Base-by-base conservation (phyloP, 75 land plant species). In the Sequoia sempervirens region DNA sequence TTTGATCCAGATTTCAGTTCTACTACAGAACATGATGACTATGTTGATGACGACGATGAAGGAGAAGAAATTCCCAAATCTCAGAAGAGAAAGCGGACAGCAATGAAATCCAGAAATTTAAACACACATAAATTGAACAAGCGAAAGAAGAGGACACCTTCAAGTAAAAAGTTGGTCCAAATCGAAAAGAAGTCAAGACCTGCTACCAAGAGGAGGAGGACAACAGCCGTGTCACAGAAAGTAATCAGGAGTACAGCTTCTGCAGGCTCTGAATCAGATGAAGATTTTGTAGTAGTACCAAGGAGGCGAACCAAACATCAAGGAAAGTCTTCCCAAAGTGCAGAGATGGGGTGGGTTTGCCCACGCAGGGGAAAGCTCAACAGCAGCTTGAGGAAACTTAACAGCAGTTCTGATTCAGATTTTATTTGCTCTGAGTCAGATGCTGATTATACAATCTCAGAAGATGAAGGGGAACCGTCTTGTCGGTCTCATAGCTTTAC, bases 401-500 rank as follows among this genome's bases (percentile, higher is more conserved):
- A 56, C 28, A 75, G 36, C 1, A 45, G 73, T 61, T 88, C 92
- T n/a, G 89, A 80, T n/a, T 82, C 90, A 13, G 92, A 89, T 50
- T 86, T 58, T 46, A 81, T 68, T 18, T 75, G 86, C 12, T 88
- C 88, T 40, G 87, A 85, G 14, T 90, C 87, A 40, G 89, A 89
- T 79, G 70, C 37, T 78, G 92, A 89, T 38, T 86, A 73, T 46
- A 83, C 50, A 30, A 81, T 88, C 17, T 88, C 88, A 23, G 88
- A 84, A 23, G 92, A 88, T 34, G 90, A 87, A 70, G 70, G 78
- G 20, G 87, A 89, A 30, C 72, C 53, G 7, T 14, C 87, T 17
- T 88, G 68, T 76, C 91, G 90, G 80, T 87, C 92, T 20, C 81
- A 70, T 30, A 34, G 79, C 70, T 88, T 72, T 86, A 58, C 85